These are phyloP conservation scores for Capsicum pubescens DNA, from an alignment of 257 asterid species.

Conservation along the genomic window DNA sequence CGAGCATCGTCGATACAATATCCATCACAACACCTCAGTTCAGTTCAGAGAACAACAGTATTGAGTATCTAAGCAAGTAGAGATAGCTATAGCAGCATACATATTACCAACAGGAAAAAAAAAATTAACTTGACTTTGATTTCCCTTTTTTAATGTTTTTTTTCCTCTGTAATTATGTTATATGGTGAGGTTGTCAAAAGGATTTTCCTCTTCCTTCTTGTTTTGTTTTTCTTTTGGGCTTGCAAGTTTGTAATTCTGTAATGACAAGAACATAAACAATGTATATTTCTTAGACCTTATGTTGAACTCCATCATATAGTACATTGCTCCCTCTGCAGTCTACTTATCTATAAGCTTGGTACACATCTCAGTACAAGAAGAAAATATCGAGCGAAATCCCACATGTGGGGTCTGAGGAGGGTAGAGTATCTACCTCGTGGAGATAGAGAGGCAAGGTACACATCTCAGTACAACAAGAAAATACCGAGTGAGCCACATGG, in stretches of 20 bases:
- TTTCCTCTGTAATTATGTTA: neutral
- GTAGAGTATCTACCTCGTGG: no score
- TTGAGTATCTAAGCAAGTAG: constrained; percentile 57
- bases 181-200: neutral
- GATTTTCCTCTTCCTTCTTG: neutral
- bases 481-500: no score
- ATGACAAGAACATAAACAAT: neutral
- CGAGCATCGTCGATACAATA: constrained; percentile 32
- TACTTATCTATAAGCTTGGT: no score
- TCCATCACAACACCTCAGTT: constrained; percentile 46
- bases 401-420: no score
- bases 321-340: neutral
- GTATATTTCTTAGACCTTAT: neutral
- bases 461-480: no score
- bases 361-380: no score
- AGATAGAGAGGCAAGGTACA: no score
- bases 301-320: neutral
- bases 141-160: neutral
- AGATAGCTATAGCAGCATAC: constrained; percentile 24
- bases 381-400: no score
- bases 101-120: neutral
- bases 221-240: neutral
- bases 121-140: neutral
- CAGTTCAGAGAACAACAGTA: constrained; percentile 58
- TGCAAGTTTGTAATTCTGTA: neutral